Evolutionary conservation across 2,329 filamentous ascomycete genomes (phyloP).

Genomic region (Mycogone perniciosa): DNA sequence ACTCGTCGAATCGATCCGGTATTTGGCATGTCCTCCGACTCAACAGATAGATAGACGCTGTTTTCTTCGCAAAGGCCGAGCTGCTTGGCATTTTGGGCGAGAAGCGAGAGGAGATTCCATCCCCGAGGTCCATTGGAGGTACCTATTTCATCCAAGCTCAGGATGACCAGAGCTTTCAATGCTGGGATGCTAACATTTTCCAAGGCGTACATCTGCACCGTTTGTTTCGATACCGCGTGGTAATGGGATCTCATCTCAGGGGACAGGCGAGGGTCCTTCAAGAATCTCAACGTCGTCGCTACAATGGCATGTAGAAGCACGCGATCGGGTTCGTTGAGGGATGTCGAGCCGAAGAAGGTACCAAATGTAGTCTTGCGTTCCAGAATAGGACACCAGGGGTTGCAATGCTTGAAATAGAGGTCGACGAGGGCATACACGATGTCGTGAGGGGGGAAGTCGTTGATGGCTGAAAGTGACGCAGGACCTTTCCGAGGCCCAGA

Average conservation of each 20-base stretch:
- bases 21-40: constrained; percentile 25
- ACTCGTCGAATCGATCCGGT: constrained; percentile 32
- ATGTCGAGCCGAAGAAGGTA: constrained; percentile 35
- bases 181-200: constrained; percentile 35
- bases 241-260: constrained; percentile 33
- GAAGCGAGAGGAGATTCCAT: constrained; percentile 35
- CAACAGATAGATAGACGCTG: constrained; percentile 30
- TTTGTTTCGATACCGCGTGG: constrained; percentile 32
- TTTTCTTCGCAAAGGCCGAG: constrained; percentile 35
- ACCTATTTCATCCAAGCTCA: constrained; percentile 36
- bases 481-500: constrained; percentile 16
- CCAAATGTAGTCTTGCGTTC: constrained; percentile 37
- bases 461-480: constrained; percentile 31
- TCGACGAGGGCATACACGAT: constrained; percentile 54
- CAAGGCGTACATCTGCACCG: constrained; percentile 37
- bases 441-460: constrained; percentile 53
- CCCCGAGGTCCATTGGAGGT: constrained; percentile 37
- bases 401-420: constrained; percentile 58
- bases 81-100: constrained; percentile 34
- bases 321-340: constrained; percentile 32
- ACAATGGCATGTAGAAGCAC: constrained; percentile 39
- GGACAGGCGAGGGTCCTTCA: constrained; percentile 33
- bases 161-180: constrained; percentile 34
- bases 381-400: constrained; percentile 49
- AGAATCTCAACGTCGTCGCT: constrained; percentile 36